A percentile compares a stretch with the other conserved stretches of the same genome.
Evolutionary conservation across 768 basidiomycete species (phyloP).

Genomic region (Lactarius deliciosus): DNA sequence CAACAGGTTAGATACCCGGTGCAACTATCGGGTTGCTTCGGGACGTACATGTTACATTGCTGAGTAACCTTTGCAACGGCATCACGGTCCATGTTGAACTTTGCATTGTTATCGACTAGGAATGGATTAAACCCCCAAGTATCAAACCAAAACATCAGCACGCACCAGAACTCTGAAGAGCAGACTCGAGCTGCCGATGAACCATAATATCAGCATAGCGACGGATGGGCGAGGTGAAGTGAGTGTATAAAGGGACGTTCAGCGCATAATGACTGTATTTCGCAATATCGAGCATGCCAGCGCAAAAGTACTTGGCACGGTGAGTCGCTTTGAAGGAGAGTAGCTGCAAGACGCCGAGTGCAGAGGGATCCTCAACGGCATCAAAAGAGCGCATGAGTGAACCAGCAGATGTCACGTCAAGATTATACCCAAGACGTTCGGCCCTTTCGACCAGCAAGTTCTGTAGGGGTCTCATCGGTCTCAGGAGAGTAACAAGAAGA

Average conservation of each 20-base stretch:
- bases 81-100: constrained; percentile 97
- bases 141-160: constrained; percentile 15
- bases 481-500: not conserved
- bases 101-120: constrained; percentile 45
- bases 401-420: constrained; percentile 78
- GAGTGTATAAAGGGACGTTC: constrained; percentile 88
- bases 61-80: constrained; percentile 97
- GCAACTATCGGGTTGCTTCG: not conserved
- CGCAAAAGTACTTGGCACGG: constrained; percentile 96
- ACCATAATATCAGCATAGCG: constrained; percentile 93
- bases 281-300: constrained; percentile 98
- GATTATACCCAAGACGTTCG: constrained; percentile 73
- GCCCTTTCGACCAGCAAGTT: constrained; percentile 79
- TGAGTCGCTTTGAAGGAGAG: constrained; percentile 91
- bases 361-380: constrained; percentile 67
- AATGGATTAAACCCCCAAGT: constrained; percentile 11
- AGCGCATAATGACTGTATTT: constrained; percentile 95
- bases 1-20: constrained; percentile 19
- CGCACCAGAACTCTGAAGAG: constrained; percentile 69
- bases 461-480: constrained; percentile 40
- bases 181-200: constrained; percentile 93
- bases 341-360: constrained; percentile 76
- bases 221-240: constrained; percentile 90
- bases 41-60: constrained; percentile 90
- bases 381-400: constrained; percentile 83